These are phyloP conservation scores for Arthrobotrys sphaeroides DNA, from an alignment of 2,329 filamentous ascomycete genomes.

Conservation along the genomic window DNA sequence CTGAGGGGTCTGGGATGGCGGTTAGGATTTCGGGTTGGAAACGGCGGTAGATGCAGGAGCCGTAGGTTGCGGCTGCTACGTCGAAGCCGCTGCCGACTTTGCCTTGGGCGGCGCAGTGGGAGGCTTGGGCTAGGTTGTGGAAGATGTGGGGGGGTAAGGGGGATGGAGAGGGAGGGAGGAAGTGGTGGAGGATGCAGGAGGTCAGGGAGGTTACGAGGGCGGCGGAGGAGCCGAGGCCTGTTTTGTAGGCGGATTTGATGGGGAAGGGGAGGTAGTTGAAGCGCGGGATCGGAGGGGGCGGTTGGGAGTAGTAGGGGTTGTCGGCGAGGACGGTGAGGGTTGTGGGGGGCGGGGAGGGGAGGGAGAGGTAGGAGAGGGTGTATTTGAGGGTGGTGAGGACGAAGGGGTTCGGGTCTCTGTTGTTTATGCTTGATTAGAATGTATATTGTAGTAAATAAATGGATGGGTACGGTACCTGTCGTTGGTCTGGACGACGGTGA, in stretches of 20 bases:
- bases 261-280: slow-evolving; percentile 83
- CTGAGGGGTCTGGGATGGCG: slow-evolving; percentile 68
- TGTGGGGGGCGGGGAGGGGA: slow-evolving; percentile 66
- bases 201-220: slow-evolving; percentile 90
- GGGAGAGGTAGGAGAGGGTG: slow-evolving; percentile 69
- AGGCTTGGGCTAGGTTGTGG: slow-evolving; percentile 92
- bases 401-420: slow-evolving; percentile 74
- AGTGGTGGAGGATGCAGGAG: slow-evolving; percentile 78
- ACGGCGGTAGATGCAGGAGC: slow-evolving; percentile 88
- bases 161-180: slow-evolving; percentile 67
- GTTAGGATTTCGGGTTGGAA: slow-evolving; percentile 83
- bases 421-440: background rate
- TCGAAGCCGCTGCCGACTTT: slow-evolving; percentile 97
- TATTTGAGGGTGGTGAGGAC: slow-evolving; percentile 91
- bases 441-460: background rate
- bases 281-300: slow-evolving; percentile 63
- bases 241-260: slow-evolving; percentile 86
- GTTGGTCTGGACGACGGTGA: slow-evolving; percentile 77
- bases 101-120: slow-evolving; percentile 94
- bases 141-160: slow-evolving; percentile 62
- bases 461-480: slow-evolving; percentile 5
- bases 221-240: slow-evolving; percentile 91
- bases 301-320: slow-evolving; percentile 93
- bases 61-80: slow-evolving; percentile 90
- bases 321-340: slow-evolving; percentile 89